A percentile compares a stretch with the other conserved stretches of the same genome.
Evolutionary conservation across 108 stramenopile species (phyloP).

Genomic region (Fistulifera pelliculosa): DNA sequence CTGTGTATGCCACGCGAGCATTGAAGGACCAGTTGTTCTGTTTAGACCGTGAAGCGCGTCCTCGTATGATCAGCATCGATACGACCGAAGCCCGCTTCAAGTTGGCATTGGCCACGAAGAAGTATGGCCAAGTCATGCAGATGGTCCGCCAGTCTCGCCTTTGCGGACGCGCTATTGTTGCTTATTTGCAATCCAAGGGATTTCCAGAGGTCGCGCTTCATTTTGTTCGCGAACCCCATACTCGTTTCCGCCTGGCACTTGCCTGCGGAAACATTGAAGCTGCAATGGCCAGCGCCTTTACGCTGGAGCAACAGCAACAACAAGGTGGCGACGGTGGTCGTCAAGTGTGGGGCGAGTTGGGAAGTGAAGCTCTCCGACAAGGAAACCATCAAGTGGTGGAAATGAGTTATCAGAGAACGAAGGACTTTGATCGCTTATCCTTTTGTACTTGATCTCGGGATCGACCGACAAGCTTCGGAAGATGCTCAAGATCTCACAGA

Average conservation of each 20-base stretch:
- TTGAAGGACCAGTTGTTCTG: conserved; percentile 86
- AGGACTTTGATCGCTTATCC: conserved; percentile 94
- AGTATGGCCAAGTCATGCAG: conserved; percentile 96
- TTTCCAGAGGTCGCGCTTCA: conserved; percentile 99
- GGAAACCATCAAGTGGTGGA: conserved; percentile 97
- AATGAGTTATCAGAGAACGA: conserved; percentile 97
- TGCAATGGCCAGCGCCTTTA: conserved; percentile 93
- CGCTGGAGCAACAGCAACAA: conserved; percentile 54
- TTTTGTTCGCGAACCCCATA: conserved; percentile 93
- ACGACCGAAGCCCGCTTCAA: conserved; percentile 97
- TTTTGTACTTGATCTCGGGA: conserved; percentile 95
- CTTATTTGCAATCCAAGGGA: conserved; percentile 94
- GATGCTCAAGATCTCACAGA: conserved; percentile 96
- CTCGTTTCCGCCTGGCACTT: conserved; percentile 93
- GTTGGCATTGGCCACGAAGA: conserved; percentile 79
- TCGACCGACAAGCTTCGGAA: conserved; percentile 93
- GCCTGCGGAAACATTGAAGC: conserved; percentile 99
- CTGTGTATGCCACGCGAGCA: conserved; percentile 89
- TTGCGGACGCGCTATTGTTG: conserved; percentile 95
- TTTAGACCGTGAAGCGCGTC: conserved; percentile 92
- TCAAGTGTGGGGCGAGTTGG: conserved; percentile 91
- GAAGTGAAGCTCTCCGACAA: conserved; percentile 90
- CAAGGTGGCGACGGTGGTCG: conserved; percentile 40
- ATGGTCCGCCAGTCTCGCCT: conserved; percentile 91
- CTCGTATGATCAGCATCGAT: conserved; percentile 83